Percentiles rank a stretch among this genome's conserved stretches.
These are phyloP conservation scores for Epichloe gansuensis DNA, from an alignment of 2,329 filamentous ascomycete genomes.

Conservation along the genomic window DNA sequence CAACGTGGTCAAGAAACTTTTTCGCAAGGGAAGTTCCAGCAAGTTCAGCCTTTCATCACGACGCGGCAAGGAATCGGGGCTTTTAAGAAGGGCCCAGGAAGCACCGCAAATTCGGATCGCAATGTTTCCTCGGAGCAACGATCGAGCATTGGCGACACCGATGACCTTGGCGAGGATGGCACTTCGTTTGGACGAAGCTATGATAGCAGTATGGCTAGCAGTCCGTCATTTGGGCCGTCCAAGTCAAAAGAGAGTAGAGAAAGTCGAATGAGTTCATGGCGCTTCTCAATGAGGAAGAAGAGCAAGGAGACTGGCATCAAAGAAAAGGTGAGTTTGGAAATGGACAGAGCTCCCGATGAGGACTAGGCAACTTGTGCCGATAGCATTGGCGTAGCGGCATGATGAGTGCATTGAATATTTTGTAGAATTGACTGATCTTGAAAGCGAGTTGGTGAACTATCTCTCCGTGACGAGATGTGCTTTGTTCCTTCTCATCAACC, in stretches of 20 bases:
- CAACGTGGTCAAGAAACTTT: slow-evolving; percentile 46
- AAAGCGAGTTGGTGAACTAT: background rate
- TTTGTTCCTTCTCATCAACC: no score
- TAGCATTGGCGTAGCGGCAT: background rate
- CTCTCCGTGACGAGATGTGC: background rate
- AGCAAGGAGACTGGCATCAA: slow-evolving; percentile 32
- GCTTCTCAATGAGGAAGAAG: slow-evolving; percentile 50
- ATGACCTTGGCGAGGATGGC: slow-evolving; percentile 38
- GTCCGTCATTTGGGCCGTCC: slow-evolving; percentile 41
- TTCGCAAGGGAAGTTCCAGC: slow-evolving; percentile 53
- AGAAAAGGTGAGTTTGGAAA: slow-evolving; percentile 41
- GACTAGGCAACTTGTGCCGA: slow-evolving; percentile 10
- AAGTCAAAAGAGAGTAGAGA: slow-evolving; percentile 35
- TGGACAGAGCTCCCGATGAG: slow-evolving; percentile 28
- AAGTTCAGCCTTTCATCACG: slow-evolving; percentile 52
- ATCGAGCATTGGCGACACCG: slow-evolving; percentile 44
- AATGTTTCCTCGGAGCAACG: slow-evolving; percentile 41
- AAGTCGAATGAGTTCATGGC: slow-evolving; percentile 38
- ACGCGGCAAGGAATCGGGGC: slow-evolving; percentile 38
- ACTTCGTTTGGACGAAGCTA: slow-evolving; percentile 35
- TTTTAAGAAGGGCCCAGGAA: slow-evolving; percentile 48
- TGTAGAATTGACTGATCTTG: background rate
- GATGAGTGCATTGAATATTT: background rate
- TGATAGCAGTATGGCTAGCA: slow-evolving; percentile 46
- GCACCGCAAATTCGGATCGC: slow-evolving; percentile 44